Evolutionary conservation across 441 rosid genomes (phyloP), one percentile per base, ranked within the genome.

Genomic region (Brassica hybrid): DNA sequence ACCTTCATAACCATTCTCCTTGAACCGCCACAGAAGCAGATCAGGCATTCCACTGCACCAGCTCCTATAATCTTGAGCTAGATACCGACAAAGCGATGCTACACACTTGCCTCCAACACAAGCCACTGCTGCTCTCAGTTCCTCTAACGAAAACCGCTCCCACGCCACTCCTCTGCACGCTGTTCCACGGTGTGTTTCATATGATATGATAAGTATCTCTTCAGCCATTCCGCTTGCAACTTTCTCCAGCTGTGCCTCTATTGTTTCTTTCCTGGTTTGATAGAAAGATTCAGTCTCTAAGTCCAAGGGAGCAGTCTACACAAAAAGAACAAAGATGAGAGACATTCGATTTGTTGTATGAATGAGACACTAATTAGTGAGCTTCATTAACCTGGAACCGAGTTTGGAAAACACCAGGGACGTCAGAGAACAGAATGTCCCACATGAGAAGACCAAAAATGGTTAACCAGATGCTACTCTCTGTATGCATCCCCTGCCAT

Each of bases 41-140:
- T 95, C 97, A 7, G 99, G 99, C 96, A 95, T 91, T 80, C 99
- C 99, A 54, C 95, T 87, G 12, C 94, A 90, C 99, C 99, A 95
- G 76, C 91, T 93, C 43, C 80, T 78, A 52, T 93, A 91, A 74
- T 91, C 99, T 85, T 88, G 94, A 64, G 94, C 89, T 45, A 93
- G 86, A 73, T 86, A 79, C 48, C 88, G 83, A 60, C 94, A 95
- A 43, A 93, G 77, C 2, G 94, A 84, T 57, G 96, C 96, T 83
- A 95, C 79, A 84, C 96, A 87, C 65, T 86, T 65, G 32, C 96
- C 96, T 30, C 93, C 88, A 34, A 86, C 84, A 73, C 98, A 91
- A 38, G 89, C 75, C 78, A 91, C 98, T 63, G 94, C 95, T 68
- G 95, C 97, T 19, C 95, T 88, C 59, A 95, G 89, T 74, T 87